Conservation (phyloP, 2,329 filamentous ascomycete genomes). For the Fonsecaea monophora region DNA sequence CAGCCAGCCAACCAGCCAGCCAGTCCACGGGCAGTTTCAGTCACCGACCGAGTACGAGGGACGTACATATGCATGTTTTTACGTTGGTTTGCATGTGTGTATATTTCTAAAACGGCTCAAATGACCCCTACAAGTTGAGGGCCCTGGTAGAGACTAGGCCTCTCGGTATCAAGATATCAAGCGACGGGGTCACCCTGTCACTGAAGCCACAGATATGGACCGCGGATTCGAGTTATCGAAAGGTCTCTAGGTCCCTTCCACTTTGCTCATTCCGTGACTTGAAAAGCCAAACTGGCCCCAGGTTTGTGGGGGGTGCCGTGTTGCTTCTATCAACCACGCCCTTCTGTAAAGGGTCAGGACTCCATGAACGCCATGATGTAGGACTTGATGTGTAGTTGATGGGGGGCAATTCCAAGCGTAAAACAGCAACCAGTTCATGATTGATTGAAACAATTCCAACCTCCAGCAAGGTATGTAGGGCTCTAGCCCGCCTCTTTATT, state of each 20-base stretch:
- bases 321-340: background rate
- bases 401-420: constrained; percentile 1
- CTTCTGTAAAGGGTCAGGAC: background rate
- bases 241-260: background rate
- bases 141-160: no score
- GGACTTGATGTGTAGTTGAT: background rate
- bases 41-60: no score
- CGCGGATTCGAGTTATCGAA: no score
- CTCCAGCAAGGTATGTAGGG: background rate
- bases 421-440: constrained; percentile 3
- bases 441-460: constrained; percentile 8
- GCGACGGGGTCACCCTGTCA: no score
- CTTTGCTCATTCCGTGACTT: background rate
- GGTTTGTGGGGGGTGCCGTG: background rate
- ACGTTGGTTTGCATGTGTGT: no score
- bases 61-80: no score
- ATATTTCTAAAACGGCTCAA: no score
- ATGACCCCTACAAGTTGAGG: no score
- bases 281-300: background rate
- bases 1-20: no score
- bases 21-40: no score
- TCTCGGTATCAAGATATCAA: no score
- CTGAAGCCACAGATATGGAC: no score
- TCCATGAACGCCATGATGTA: constrained; percentile 1
- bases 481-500: constrained; percentile 18